Percentiles rank a stretch among this genome's conserved stretches.
phyloP scores from a whole-genome alignment of 176 grass and related monocot genomes.

The bread wheat (Triticum aestivum) region IWGSC_CS_RefSeq_v2.1 NC_057800.1:638590077-638590576 shows the following conservation, averaged over 20 bases:
- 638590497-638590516: not conserved
- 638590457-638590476: not conserved
- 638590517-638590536: constrained; percentile 37
- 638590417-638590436: constrained; percentile 63
- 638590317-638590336: not conserved
- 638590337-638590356: not conserved
- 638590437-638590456: constrained; percentile 52
- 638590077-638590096: not conserved
- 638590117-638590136: not conserved
- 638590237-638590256: not conserved
- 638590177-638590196: not conserved
- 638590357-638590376: constrained; percentile 14
- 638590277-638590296: not conserved
- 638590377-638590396: constrained; percentile 37
- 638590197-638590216: not conserved
- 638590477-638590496: not conserved
- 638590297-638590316: not conserved
- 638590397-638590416: constrained; percentile 75
- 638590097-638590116: not conserved
- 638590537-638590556: constrained; percentile 69
- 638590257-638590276: not conserved
- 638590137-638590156: not conserved
- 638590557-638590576: constrained; percentile 61
- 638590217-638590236: not conserved
- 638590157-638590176: not conserved